Evolutionary conservation across 2,329 filamentous ascomycete genomes (phyloP), one percentile per base, ranked within the genome.

Genomic region (Fusarium transvaalense): DNA sequence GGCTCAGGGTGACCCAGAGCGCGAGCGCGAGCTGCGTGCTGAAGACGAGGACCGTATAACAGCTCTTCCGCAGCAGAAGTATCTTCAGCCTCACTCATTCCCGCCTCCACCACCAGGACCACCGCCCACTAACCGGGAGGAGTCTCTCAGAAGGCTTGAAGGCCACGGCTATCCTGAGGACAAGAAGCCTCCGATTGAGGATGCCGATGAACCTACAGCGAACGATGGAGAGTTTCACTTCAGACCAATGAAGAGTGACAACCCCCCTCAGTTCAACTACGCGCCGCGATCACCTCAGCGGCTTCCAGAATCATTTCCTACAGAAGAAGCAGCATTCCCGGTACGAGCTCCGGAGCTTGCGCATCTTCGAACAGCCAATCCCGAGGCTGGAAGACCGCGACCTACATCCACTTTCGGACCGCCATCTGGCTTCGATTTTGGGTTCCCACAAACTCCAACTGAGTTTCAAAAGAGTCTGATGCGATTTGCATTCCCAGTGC

Each of bases 401-500:
- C 85, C 86, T 1, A 86, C 83, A 1, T 87, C 85, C 46, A 87
- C 85, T 4, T 86, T 88, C 62, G 86, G 86, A 13, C 86, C 86
- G 15, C 86, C 86, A 1, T 85, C 85, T 0, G 87, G 86, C n/a
- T 92, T 92, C 74, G 89, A 92, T 73, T 92, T 92, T 75, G 93
- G 93, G 19, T 97, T 97, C 79, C 91, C 92, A 1, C 88, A 89
- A 63, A 94, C 93, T 27, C 93, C 94, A 10, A 94, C 92, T 1
- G 90, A 94, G 73, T 93, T 97, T 79, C 93, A 97, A 76, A 95
- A 94, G 84, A 93, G 89, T 72, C 82, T 97, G 50, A 95, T 97
- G 89, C 91, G 93, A 17, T 97, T 96, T 76, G 94, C 94, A 1
- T 97, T 97, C 77, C 88, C 94, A 0, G 82, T 89, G 35, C 86